Base-by-base conservation (phyloP, 257 asterid species). In the Salvia miltiorrhiza region DNA sequence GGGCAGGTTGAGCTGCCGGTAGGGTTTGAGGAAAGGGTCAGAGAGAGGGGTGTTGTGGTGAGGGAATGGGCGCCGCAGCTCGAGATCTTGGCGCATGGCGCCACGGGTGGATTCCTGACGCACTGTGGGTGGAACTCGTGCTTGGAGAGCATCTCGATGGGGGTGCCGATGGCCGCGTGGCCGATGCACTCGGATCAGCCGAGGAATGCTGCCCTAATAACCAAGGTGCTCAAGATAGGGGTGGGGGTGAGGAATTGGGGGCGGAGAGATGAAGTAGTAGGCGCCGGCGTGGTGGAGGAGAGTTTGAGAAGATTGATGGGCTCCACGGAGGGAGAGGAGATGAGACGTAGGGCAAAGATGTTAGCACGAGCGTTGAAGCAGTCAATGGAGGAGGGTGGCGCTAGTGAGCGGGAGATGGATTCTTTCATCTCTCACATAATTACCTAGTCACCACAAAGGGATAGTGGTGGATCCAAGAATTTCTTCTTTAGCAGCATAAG, bases 51-150 rank as follows among this genome's bases (percentile, higher is more conserved):
- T 1, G 8, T 74, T 1, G 57, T 83, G 0, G 73, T 79, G 19
- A 72, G 77, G 14, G 79, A 82, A 7, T 82, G 87, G 85, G 81
- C 80, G 0, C 83, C 85, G 0, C 85, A 80, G 39, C 28, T 72
- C 19, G 80, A 83, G 9, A 61, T 61, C 8, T 40, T 61, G 50
- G n/a, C 9, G 16, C 50, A 61, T 39, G 5, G 7, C 5, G n/a
- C 67, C 0, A 40, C 52, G 4, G 52, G 52, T 11, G 52, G 50
- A 13, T 40, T 37, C 28, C 8, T 37, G 50, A 61, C 35, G 20
- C 67, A 33, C 10, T 61, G 67, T 59, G 65, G 48, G 65, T 59
- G 65, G 65, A 59, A 61, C 7, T 61, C 69, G 2, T 63, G 40
- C n/a, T 5, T 63, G 55, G 69, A 43, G 14, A 21, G 40, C 14